phyloP scores from a whole-genome alignment of 176 grass and related monocot species.

The Aegilops bicornis region DNA sequence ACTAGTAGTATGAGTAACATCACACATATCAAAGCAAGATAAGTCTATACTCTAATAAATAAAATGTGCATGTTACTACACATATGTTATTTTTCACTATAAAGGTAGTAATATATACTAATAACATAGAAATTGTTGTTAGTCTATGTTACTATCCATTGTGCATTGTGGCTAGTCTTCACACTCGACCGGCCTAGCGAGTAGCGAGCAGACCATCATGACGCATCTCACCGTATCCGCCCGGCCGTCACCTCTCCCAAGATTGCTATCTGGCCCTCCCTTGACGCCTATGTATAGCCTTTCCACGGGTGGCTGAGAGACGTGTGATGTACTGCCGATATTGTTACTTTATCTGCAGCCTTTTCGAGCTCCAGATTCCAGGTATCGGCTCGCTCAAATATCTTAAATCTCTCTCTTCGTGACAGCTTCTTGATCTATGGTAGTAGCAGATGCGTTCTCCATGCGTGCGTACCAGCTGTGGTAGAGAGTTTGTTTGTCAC shows the following conservation, averaged over 20 bases:
- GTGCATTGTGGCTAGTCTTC: neutral
- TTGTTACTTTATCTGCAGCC: neutral
- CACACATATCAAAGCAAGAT: too few relatives aligned
- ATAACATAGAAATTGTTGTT: too few relatives aligned
- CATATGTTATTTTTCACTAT: too few relatives aligned
- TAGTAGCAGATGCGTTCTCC: too few relatives aligned
- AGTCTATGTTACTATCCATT: too few relatives aligned
- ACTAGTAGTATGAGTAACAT: too few relatives aligned
- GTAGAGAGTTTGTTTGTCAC: too few relatives aligned
- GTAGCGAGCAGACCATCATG: conserved; percentile 38
- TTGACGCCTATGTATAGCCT: neutral
- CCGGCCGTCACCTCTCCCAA: conserved; percentile 15
- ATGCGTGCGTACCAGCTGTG: too few relatives aligned
- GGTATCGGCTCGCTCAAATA: neutral
- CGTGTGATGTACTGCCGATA: neutral
- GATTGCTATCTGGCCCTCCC: conserved; percentile 30
- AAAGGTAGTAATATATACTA: too few relatives aligned
- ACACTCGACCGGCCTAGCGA: conserved; percentile 28
- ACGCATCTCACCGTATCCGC: neutral
- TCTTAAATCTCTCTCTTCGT: neutral
- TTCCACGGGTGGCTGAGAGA: neutral
- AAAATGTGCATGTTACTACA: too few relatives aligned
- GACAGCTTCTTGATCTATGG: neutral
- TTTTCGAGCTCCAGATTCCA: neutral
- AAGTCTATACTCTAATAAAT: too few relatives aligned